Evolutionary conservation across 2,329 filamentous ascomycete species (phyloP).

Genomic region (Paracamarosporium sp.): DNA sequence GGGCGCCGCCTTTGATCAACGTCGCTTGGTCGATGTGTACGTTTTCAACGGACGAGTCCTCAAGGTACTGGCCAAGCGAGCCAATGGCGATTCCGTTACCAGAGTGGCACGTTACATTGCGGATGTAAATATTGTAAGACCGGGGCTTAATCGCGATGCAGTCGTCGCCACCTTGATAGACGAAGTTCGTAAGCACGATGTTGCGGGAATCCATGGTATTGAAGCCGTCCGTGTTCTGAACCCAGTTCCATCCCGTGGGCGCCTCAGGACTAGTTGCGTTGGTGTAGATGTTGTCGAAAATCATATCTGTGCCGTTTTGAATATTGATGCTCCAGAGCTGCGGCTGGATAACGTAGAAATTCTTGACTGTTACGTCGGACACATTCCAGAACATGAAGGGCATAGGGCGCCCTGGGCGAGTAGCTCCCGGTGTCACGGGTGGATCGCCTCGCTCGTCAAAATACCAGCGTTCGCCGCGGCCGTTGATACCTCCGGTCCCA

Average conservation of each 20-base stretch:
- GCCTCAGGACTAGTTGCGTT: conserved; percentile 60
- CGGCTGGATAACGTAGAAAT: conserved; percentile 60
- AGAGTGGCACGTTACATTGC: conserved; percentile 62
- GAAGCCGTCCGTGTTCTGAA: conserved; percentile 65
- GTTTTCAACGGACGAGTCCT: conserved; percentile 60
- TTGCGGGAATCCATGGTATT: conserved; percentile 64
- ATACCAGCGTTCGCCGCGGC: conserved; percentile 60
- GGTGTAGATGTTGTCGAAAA: conserved; percentile 57
- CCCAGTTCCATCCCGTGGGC: conserved; percentile 61
- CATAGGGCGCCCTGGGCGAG: conserved; percentile 61
- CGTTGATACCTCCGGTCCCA: conserved; percentile 59
- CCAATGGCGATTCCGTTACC: conserved; percentile 62
- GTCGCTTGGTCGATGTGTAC: conserved; percentile 56
- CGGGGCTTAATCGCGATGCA: conserved; percentile 70
- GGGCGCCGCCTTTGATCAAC: conserved; percentile 53
- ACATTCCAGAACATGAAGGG: conserved; percentile 66
- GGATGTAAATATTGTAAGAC: conserved; percentile 63
- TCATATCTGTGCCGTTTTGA: conserved; percentile 64
- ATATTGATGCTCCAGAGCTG: conserved; percentile 63
- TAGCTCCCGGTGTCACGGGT: conserved; percentile 25
- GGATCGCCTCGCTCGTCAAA: conserved; percentile 51
- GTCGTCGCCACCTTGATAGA: conserved; percentile 64
- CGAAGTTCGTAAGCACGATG: conserved; percentile 57
- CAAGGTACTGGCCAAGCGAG: conserved; percentile 62
- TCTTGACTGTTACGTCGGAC: conserved; percentile 59